phyloP scores from a whole-genome alignment of 768 basidiomycete genomes.

The Arthromyces matolae region DNA sequence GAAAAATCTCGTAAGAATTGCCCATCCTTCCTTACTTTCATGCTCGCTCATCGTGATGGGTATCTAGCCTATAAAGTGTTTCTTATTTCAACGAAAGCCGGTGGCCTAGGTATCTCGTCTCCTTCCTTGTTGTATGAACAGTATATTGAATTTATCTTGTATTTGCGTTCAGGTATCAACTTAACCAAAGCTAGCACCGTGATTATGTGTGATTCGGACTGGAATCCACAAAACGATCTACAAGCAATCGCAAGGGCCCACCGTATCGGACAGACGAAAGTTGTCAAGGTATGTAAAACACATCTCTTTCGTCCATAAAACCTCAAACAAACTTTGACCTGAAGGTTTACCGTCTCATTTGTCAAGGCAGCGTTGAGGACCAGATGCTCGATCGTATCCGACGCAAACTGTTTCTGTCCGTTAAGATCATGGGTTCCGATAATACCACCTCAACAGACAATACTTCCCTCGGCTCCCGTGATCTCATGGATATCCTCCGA shows the following conservation, averaged over 20 bases:
- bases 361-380: conserved; percentile 69
- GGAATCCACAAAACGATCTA: conserved; percentile 76
- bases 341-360: conserved; percentile 67
- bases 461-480: conserved; percentile 34
- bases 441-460: conserved; percentile 19
- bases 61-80: conserved; percentile 69
- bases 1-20: conserved; percentile 46
- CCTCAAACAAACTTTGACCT: not conserved
- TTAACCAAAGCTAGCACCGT: conserved; percentile 78
- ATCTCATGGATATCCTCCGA: conserved; percentile 54
- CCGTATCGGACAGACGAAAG: conserved; percentile 73
- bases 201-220: conserved; percentile 73
- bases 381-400: conserved; percentile 72
- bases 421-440: conserved; percentile 55
- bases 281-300: conserved; percentile 46
- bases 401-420: conserved; percentile 63
- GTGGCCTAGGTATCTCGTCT: conserved; percentile 52
- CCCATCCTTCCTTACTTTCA: too few species aligned
- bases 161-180: conserved; percentile 86
- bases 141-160: too few species aligned
- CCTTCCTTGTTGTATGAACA: too few species aligned
- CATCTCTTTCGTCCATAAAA: not conserved
- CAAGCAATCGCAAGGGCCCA: conserved; percentile 87
- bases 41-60: too few species aligned
- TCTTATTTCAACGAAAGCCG: conserved; percentile 68